Evolutionary conservation across 2,329 filamentous ascomycete species (phyloP).

Genomic region (Colletotrichum tamarilloi): DNA sequence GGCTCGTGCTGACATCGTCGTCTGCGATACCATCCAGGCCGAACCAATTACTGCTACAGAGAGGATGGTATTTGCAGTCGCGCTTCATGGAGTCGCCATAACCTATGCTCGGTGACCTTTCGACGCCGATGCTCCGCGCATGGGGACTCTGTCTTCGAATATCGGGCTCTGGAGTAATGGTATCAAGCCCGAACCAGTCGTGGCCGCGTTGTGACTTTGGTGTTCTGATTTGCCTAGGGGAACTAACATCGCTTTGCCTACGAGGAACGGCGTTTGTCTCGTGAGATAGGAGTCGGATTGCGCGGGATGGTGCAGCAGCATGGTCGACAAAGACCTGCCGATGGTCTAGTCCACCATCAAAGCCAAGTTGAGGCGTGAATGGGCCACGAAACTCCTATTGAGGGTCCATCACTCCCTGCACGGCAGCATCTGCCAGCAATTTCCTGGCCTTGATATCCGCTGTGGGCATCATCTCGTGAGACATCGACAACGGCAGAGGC

Average conservation of each 20-base stretch:
- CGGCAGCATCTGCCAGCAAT: slow-evolving; percentile 43
- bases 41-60: slow-evolving; percentile 29
- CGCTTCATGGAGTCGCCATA: neutral
- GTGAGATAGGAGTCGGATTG: neutral
- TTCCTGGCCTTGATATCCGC: slow-evolving; percentile 55
- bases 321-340: slow-evolving; percentile 42
- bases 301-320: neutral
- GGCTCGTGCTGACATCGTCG: neutral
- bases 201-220: slow-evolving; percentile 7
- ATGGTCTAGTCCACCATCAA: slow-evolving; percentile 57
- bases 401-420: slow-evolving; percentile 41
- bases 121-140: neutral
- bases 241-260: neutral
- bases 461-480: slow-evolving; percentile 50
- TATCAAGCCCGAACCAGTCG: slow-evolving; percentile 33
- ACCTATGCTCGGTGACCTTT: neutral
- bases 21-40: slow-evolving; percentile 24
- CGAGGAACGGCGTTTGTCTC: neutral
- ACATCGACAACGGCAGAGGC: slow-evolving; percentile 47
- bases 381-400: slow-evolving; percentile 52
- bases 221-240: neutral
- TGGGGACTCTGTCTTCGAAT: neutral
- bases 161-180: neutral
- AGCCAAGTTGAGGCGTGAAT: slow-evolving; percentile 57
- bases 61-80: neutral